phyloP scores from a whole-genome alignment of 495 filamentous ascomycete genomes.

The Xylaria telfairii region DNA sequence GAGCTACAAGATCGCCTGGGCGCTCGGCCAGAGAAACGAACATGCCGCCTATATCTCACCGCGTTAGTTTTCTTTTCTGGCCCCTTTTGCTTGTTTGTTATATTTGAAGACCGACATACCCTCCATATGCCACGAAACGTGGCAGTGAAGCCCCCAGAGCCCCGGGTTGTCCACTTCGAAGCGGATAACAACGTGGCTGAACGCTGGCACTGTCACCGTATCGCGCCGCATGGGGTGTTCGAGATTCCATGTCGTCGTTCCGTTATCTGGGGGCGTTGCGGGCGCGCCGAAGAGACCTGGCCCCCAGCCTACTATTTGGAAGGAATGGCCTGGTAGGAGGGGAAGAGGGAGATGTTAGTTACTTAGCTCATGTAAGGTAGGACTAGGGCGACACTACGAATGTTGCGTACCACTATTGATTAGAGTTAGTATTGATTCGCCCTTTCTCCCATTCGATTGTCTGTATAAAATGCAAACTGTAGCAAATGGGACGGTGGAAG shows the following conservation, averaged over 20 bases:
- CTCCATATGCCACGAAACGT: slow-evolving; percentile 44
- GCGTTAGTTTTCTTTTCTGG: background rate
- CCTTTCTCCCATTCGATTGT: background rate
- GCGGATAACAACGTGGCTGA: slow-evolving; percentile 39
- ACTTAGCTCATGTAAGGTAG: background rate
- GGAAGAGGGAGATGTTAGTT: slow-evolving; percentile 11
- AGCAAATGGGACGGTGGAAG: background rate
- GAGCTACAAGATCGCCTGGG: slow-evolving; percentile 34
- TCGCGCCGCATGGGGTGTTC: slow-evolving; percentile 44
- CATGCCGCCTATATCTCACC: slow-evolving; percentile 34
- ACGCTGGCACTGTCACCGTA: slow-evolving; percentile 38
- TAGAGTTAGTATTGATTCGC: slow-evolving; percentile 20
- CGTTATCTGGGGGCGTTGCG: slow-evolving; percentile 3
- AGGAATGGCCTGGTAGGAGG: slow-evolving; percentile 36
- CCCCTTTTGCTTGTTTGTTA: background rate
- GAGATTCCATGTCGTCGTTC: slow-evolving; percentile 32
- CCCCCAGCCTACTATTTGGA: slow-evolving; percentile 45
- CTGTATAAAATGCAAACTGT: background rate
- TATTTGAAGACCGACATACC: slow-evolving; percentile 22
- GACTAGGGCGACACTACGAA: too few relatives aligned
- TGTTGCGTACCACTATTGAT: slow-evolving; percentile 14
- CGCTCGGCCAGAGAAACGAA: slow-evolving; percentile 41
- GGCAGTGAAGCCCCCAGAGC: slow-evolving; percentile 44
- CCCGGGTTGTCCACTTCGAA: slow-evolving; percentile 43
- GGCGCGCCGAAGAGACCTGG: slow-evolving; percentile 31